Evolutionary conservation across 2,329 filamentous ascomycete genomes (phyloP), one percentile per base, ranked within the genome.

Genomic region (Neopestalotiopsis sp.): DNA sequence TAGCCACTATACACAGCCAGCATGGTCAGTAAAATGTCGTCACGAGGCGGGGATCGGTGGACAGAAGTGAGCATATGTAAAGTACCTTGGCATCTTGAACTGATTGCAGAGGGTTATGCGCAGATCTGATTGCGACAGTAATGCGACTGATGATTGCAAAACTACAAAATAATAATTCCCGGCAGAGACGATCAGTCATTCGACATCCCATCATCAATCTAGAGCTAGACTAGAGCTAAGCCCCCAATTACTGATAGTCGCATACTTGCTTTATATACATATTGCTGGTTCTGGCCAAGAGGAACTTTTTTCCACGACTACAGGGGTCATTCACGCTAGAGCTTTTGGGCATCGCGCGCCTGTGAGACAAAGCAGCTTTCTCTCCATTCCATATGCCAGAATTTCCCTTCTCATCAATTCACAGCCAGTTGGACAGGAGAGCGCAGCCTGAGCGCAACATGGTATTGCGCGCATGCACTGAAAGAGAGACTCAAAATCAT

Each of bases 1-100:
- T 84, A 83, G 74, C 80, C 83, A 69, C 20, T 56, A 28, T 38
- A 6, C 17, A 53, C 24, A 65, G 61, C 24, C 53, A 58, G 57
- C 65, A 53, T 34, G 24, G 49, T 65, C 4, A 65, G 62, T 40
- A 10, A 24, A 17, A 42, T 28, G 14, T 42, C 13, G 24, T 14
- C n/a, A 53, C n/a, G 6, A 34, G 42, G 6, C 13, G 61, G 34
- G 24, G 14, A n/a, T 34, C 12, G 30, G 28, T 12, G 13, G 34
- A 63, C 4, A 38, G 34, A 7, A 10, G 10, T 7, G 34, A 38
- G 34, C 6, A 17, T 30, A 61, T 30, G 5, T 12, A 20, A 34
- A 24, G 24, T 49, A 65, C 62, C 38, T 28, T 14, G 62, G 34
- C 62, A 66, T 66, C 42, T 66, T 65, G 59, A 17, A 38, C 6